Base-by-base conservation (phyloP, 2,329 filamentous ascomycete genomes). In the Neofusicoccum ribis region DNA sequence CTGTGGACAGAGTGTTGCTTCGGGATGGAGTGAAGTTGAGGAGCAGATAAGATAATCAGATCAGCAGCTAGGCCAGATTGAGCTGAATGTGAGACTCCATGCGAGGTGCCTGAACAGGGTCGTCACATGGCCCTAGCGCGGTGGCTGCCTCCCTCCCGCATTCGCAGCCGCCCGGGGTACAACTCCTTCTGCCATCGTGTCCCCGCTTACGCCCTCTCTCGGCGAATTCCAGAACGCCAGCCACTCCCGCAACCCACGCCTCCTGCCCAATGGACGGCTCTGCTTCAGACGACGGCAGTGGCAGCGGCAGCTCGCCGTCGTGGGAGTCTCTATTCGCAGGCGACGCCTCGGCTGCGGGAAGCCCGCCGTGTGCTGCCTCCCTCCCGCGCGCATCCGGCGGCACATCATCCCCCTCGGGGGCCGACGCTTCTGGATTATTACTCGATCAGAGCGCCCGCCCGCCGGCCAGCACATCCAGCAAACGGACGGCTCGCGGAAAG, bases 401-500 rank as follows among this genome's bases (percentile, higher is more conserved):
- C n/a, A 44, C 17, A 34, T 44, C 39, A 7, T 31, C 37, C 11
- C 12, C 23, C 3, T 6, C 46, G 12, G 23, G 8, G 5, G 9
- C 5, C 8, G 46, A 17, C 20, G 17, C 11, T 27, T 12, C 17
- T 14, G 46, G 46, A 49, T 49, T 27, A 27, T 39, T 37, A 37
- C 34, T 39, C 31, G 36, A 54, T 37, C 34, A 37, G 50, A 20
- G 11, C 36, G 9, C 17, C 50, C n/a, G 9, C 50, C n/a, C 9
- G 31, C 23, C 27, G 17, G 14, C 34, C 8, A 31, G 6, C 27
- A 31, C 27, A 31, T 31, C 27, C 27, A 5, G 37, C 17, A 47
- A 47, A 8, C 36, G 56, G 23, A 60, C 56, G 56, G 56, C 56
- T 1, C 56, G 56, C 17, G 56, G 56, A 5, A 60, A 60, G 56